These are phyloP conservation scores for Miscanthus lutarioriparius DNA, from an alignment of 176 grass and related monocot genomes.

Conservation along the genomic window DNA sequence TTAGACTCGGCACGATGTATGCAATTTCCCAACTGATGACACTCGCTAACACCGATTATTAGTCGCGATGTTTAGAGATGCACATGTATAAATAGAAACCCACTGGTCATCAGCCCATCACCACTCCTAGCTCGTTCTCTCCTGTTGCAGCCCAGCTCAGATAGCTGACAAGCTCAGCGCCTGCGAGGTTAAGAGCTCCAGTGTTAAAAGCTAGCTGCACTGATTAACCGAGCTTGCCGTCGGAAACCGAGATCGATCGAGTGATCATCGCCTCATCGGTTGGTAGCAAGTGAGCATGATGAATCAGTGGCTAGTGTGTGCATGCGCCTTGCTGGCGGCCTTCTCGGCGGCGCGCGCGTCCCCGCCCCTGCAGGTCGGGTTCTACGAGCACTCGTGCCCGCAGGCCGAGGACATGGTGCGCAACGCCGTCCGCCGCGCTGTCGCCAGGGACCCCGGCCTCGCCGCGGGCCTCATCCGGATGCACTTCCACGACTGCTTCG, in stretches of 20 bases:
- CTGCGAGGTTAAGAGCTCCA: background rate
- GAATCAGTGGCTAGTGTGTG: background rate
- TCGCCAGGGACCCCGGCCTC: slow-evolving; percentile 40
- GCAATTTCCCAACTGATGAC: background rate
- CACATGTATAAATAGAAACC: background rate
- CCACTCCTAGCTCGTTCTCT: background rate
- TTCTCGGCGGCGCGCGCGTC: slow-evolving; percentile 23
- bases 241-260: background rate
- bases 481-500: slow-evolving; percentile 97
- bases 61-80: background rate
- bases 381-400: slow-evolving; percentile 58
- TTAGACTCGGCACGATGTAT: slow-evolving; percentile 18
- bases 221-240: background rate
- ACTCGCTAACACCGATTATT: background rate
- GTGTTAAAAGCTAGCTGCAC: too few relatives aligned
- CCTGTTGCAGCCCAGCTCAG: background rate
- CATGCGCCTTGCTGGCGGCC: background rate
- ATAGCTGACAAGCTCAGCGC: background rate
- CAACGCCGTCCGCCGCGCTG: slow-evolving; percentile 43
- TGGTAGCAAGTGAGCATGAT: background rate
- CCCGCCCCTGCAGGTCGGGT: slow-evolving; percentile 47
- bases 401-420: slow-evolving; percentile 64
- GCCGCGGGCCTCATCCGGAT: slow-evolving; percentile 71
- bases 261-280: background rate
- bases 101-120: background rate